Evolutionary conservation across 345 rosid species (phyloP).

Genomic region (Trapa incisa): DNA sequence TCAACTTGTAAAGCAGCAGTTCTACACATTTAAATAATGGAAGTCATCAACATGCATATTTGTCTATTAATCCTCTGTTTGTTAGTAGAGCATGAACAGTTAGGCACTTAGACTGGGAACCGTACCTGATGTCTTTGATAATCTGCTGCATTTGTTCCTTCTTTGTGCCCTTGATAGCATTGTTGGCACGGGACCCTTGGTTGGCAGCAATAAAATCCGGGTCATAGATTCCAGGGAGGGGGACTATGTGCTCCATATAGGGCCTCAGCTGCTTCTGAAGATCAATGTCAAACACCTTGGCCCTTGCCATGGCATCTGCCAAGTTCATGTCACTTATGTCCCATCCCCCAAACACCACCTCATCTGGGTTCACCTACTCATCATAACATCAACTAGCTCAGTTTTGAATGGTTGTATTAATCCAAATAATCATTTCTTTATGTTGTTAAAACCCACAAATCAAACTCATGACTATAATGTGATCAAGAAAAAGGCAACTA

Average conservation of each 20-base stretch:
- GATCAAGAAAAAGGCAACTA: too few relatives aligned
- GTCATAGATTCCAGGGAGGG: constrained; percentile 83
- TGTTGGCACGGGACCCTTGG: constrained; percentile 88
- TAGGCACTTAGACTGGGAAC: too few relatives aligned
- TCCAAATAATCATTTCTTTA: too few relatives aligned
- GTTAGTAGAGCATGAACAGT: too few relatives aligned
- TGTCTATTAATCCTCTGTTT: too few relatives aligned
- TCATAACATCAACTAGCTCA: background rate
- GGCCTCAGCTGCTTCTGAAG: constrained; percentile 89
- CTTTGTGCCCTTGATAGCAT: constrained; percentile 72
- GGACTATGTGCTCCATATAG: constrained; percentile 86
- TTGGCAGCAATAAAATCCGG: constrained; percentile 97
- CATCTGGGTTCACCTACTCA: constrained; percentile 76
- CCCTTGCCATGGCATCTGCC: constrained; percentile 97
- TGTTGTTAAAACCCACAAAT: too few relatives aligned
- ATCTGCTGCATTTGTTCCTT: constrained; percentile 72
- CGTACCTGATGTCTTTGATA: constrained; percentile 77
- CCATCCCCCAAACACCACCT: constrained; percentile 94
- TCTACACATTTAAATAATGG: too few relatives aligned
- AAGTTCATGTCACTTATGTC: constrained; percentile 93
- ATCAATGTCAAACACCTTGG: constrained; percentile 79
- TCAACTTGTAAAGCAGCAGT: too few relatives aligned
- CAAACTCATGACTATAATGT: too few relatives aligned
- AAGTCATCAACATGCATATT: too few relatives aligned
- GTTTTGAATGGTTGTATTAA: too few relatives aligned